Evolutionary conservation across 1,284 basidiomycete species (phyloP).

Genomic region (Vanrija sp.): DNA sequence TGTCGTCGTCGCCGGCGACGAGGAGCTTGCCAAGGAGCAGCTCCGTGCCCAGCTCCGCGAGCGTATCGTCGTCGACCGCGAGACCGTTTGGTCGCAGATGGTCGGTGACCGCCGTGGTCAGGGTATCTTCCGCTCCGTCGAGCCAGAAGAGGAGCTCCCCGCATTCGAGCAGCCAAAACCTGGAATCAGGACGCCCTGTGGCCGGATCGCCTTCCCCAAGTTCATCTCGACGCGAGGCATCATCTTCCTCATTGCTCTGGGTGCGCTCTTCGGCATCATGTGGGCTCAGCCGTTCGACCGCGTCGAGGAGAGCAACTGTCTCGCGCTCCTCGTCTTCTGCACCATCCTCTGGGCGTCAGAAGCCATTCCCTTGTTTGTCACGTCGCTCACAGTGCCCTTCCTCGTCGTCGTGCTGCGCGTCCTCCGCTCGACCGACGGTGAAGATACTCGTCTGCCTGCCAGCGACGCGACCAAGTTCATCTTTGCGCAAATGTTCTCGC

Average conservation of each 20-base stretch:
- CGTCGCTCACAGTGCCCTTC: conserved; percentile 83
- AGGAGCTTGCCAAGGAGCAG: conserved; percentile 68
- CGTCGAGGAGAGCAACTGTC: conserved; percentile 80
- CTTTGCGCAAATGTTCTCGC: conserved; percentile 58
- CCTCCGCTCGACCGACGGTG: conserved; percentile 63
- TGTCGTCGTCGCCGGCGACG: conserved; percentile 77
- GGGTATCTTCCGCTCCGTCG: conserved; percentile 67
- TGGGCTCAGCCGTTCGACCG: conserved; percentile 61
- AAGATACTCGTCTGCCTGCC: conserved; percentile 59
- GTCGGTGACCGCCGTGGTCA: conserved; percentile 59
- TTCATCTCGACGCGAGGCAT: conserved; percentile 63
- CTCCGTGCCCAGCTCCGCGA: conserved; percentile 86
- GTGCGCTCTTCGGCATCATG: conserved; percentile 61
- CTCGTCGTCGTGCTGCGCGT: conserved; percentile 84
- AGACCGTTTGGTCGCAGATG: conserved; percentile 93
- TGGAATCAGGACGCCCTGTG: conserved; percentile 59
- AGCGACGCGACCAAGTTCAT: conserved; percentile 76
- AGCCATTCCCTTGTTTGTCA: conserved; percentile 95
- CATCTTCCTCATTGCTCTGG: conserved; percentile 59
- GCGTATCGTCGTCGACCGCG: conserved; percentile 55
- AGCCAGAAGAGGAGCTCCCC: conserved; percentile 54
- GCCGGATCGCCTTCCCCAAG: conserved; percentile 53
- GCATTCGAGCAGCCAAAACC: conserved; percentile 51
- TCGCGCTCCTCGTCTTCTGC: conserved; percentile 85
- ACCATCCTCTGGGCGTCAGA: conserved; percentile 96